Conservation (phyloP, 208 protist species). For the Wallacemonas sp. region DNA sequence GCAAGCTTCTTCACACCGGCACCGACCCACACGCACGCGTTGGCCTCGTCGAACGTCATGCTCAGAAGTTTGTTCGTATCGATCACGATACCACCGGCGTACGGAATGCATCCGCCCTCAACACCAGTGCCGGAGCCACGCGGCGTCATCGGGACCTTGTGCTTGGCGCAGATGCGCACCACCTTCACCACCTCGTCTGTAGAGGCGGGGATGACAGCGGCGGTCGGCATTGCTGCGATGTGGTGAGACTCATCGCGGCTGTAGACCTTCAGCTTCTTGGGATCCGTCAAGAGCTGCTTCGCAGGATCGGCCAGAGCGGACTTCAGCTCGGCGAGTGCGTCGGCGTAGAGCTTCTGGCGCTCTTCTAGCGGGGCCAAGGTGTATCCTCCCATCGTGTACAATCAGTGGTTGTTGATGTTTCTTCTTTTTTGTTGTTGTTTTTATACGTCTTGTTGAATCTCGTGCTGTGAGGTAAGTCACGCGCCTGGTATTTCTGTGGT, state of each 20-base stretch:
- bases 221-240: slow-evolving; percentile 24
- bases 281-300: slow-evolving; percentile 31
- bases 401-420: background rate
- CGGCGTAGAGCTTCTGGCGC: slow-evolving; percentile 35
- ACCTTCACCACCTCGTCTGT: slow-evolving; percentile 35
- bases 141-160: slow-evolving; percentile 54
- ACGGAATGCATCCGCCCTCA: slow-evolving; percentile 58
- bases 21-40: slow-evolving; percentile 65
- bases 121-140: slow-evolving; percentile 50
- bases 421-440: background rate
- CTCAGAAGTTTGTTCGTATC: slow-evolving; percentile 35
- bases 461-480: too few species aligned
- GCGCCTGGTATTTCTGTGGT: too few species aligned
- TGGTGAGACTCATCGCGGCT: slow-evolving; percentile 39
- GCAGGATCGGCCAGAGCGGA: slow-evolving; percentile 28
- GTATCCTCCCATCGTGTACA: slow-evolving; percentile 9
- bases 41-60: slow-evolving; percentile 50
- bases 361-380: slow-evolving; percentile 27
- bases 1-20: slow-evolving; percentile 64
- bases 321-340: slow-evolving; percentile 26
- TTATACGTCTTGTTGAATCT: background rate
- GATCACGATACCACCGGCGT: slow-evolving; percentile 58
- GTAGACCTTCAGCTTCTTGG: slow-evolving; percentile 31
- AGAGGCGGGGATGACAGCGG: slow-evolving; percentile 26
- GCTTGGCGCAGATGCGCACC: slow-evolving; percentile 31